Base-by-base conservation (phyloP, 2,329 filamentous ascomycete species). In the Pyrenochaeta sp. region DNA sequence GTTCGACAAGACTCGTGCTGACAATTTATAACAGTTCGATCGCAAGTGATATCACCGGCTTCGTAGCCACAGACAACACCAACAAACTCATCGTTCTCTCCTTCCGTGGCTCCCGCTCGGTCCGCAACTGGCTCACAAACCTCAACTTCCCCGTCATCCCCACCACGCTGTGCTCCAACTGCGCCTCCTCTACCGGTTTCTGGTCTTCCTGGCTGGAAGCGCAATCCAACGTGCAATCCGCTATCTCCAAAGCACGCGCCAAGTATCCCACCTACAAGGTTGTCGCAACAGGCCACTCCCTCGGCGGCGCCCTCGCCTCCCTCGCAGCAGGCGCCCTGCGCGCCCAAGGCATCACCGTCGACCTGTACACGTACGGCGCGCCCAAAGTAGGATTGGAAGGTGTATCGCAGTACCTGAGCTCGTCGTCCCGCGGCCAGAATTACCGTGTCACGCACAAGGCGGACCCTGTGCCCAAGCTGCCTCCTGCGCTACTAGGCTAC, bases 381-480 rank as follows among this genome's bases (percentile, higher is more conserved):
- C 87, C 87, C 2, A 84, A 85, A 31, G 77, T 85, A 13, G 87
- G 85, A 47, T 85, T 87, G 67, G 59, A 64, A 2, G 74, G 66
- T 13, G 77, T 87, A 44, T 77, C 77, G 39, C 61, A 73, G 37
- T 85, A 77, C 61, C 73, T 89, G 48, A 77, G 76, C 6, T 55
- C 57, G 34, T 82, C 86, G 55, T 45, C 71, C 2, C 81, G 81
- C 3, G 72, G 76, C 40, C 63, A 63, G 41, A 79, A 82, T 52
- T 86, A 77, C 72, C 83, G 87, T 51, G 74, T 89, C 37, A 90
- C 87, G 1, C 86, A 90, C 69, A 71, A 69, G 28, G 73, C 80
- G 55, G 88, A 91, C 65, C 83, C 85, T 1, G 81, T 90, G 2
- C 85, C 88, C 0, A 80, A 83, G 29, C 75, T 91, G 24, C 87